Conservation (phyloP, 2,329 filamentous ascomycete genomes). For the Talaromyces sp. region DNA sequence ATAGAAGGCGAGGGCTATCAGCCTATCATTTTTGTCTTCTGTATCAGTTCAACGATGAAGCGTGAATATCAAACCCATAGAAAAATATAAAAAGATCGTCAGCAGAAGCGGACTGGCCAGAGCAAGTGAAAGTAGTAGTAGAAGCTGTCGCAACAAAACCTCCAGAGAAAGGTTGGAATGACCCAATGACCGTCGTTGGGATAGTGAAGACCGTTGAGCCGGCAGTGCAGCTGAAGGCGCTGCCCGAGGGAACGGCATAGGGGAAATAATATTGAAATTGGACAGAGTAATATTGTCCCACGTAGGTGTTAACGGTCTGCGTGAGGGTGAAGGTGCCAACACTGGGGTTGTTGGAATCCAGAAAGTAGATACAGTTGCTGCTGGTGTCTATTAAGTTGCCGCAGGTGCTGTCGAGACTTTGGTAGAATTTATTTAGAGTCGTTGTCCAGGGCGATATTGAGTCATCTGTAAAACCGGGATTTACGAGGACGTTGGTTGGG, state of each 20-base stretch:
- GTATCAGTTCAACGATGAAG: not conserved
- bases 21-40: too few species aligned
- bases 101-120: not conserved
- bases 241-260: not conserved
- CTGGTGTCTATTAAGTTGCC: not conserved
- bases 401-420: not conserved
- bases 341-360: not conserved
- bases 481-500: slow-evolving; percentile 1
- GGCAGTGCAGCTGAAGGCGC: not conserved
- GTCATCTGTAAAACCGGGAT: not conserved
- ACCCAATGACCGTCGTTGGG: not conserved
- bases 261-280: not conserved
- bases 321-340: not conserved
- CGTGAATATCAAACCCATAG: not conserved
- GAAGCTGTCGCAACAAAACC: not conserved
- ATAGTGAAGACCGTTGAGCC: not conserved
- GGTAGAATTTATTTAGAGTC: not conserved
- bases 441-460: not conserved
- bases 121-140: not conserved
- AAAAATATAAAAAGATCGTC: not conserved
- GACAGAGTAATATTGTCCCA: slow-evolving; percentile 7
- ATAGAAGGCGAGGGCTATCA: too few species aligned
- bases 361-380: not conserved
- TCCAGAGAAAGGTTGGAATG: not conserved
- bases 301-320: not conserved